Percentiles rank a stretch among this genome's conserved stretches.
phyloP scores from a whole-genome alignment of 2,329 filamentous ascomycete species.

The Alternaria gaisen region DNA sequence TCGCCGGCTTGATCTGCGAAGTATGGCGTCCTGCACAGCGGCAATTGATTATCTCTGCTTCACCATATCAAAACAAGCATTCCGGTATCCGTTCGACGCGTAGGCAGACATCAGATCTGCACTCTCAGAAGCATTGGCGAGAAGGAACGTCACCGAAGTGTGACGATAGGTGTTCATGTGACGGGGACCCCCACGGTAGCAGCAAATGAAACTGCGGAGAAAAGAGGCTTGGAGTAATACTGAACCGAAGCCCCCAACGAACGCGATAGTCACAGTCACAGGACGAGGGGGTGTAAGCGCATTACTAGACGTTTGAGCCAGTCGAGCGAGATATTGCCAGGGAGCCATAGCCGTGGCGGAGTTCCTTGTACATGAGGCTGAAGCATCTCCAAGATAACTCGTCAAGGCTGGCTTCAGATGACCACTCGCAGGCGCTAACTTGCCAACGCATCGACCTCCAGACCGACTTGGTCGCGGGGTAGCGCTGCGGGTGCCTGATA shows the following conservation, averaged over 20 bases:
- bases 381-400: conserved; percentile 39
- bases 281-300: conserved; percentile 32
- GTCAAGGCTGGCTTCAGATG: conserved; percentile 46
- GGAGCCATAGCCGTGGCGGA: conserved; percentile 47
- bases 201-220: conserved; percentile 38
- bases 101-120: conserved; percentile 26
- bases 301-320: conserved; percentile 51
- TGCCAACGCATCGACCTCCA: conserved; percentile 51
- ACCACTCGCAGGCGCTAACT: conserved; percentile 48
- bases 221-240: conserved; percentile 35
- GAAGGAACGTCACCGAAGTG: conserved; percentile 24
- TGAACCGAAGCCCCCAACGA: conserved; percentile 16
- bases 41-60: conserved; percentile 18
- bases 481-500: conserved; percentile 48
- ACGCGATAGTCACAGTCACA: conserved; percentile 42
- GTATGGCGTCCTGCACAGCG: conserved; percentile 19
- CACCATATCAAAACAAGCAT: conserved; percentile 9
- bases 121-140: conserved; percentile 22
- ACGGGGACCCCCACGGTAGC: conserved; percentile 38
- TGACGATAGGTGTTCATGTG: conserved; percentile 31
- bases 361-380: conserved; percentile 47
- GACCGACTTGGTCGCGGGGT: conserved; percentile 45
- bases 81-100: conserved; percentile 14
- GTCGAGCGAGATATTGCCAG: conserved; percentile 48
- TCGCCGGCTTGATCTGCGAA: conserved; percentile 18